Evolutionary conservation across 768 basidiomycete genomes (phyloP), one percentile per base, ranked within the genome.

Genomic region (Nidularia sp.): DNA sequence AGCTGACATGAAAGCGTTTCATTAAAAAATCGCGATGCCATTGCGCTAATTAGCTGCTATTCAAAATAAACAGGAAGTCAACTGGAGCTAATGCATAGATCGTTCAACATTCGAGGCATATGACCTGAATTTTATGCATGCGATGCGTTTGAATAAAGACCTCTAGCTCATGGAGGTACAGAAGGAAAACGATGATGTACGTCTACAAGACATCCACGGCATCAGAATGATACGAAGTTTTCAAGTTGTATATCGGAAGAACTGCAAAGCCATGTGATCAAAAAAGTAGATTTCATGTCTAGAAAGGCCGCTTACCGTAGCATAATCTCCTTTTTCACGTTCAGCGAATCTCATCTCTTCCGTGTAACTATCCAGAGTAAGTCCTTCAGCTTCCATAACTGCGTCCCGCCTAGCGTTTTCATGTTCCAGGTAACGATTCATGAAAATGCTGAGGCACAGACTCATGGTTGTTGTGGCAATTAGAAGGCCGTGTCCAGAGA

Each of bases 381-480:
- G 54, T 4, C 64, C 65, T 25, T 60, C 52, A 5, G 60, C 49
- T 4, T 43, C 29, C 61, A 62, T 61, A 2, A 36, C 60, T 8
- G 51, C 59, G 42, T 68, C 64, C 43, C 67, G 56, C n/a, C 64
- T 52, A 0, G 54, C 54, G 34, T 68, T 68, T 55, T 67, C 67
- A 8, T 58, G 55, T 12, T 49, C 54, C 31, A 68, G 60, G 49
- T 66, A 65, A 4, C 58, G 2, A 48, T 64, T 60, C 67, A 68
- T 68, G 51, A 67, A 50, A 12, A 60, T 10, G 35, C 49, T 61
- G 7, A 68, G 54, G 3, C 52, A 35, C 6, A 62, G 50, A 47
- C 63, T 64, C 67, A 68, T 68, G 9, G 60, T 57, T 32, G 66
- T 53, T 8, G 61, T 60, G 13, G 54, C 67, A 34, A 68, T 68